Evolutionary conservation across 495 filamentous ascomycete species (phyloP), one percentile per base, ranked within the genome.

Genomic region (Hypoxylon intermedium): DNA sequence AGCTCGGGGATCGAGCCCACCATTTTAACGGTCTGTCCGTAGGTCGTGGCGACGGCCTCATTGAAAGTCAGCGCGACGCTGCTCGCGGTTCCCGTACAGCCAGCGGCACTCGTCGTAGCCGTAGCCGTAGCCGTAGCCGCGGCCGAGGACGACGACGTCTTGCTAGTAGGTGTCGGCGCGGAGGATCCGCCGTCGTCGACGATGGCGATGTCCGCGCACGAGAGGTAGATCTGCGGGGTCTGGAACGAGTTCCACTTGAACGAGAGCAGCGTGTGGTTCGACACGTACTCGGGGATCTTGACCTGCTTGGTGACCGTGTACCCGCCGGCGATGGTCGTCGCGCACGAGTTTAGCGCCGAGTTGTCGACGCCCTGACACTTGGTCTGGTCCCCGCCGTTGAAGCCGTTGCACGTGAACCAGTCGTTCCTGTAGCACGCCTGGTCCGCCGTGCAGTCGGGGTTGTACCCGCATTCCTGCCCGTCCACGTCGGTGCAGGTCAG

Each of bases 171-270:
- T 4, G 73, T 70, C 2, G 74, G 64, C 0, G 65, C 7, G n/a
- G 52, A 20, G 33, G 36, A 19, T 2, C 42, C 38, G 28, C 49
- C 49, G 48, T 31, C 19, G 44, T 43, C 49, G 21, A 45, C 41
- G 53, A 83, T 81, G 28, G 78, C 74, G 46, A 83, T 81, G 71
- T 83, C 82, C 2, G 82, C 82, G 60, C 82, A 85, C 12, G 69
- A 72, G 6, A 85, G 73, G 67, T 85, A 85, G 5, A 82, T 72
- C 75, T 85, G 82, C 1, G 72, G 69, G 0, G 82, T 85, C 71
- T 85, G 81, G 62, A 75, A 83, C 0, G 79, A 80, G 68, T 85
- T 85, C 81, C 82, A 85, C 54, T 79, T 76, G 66, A 81, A 81
- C 0, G 74, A 74, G 3, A 85, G 72, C 45, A 85, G 58, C 5